phyloP scores from a whole-genome alignment of 1,284 basidiomycete genomes.

The Cutaneotrichosporon cavernicola region DNA sequence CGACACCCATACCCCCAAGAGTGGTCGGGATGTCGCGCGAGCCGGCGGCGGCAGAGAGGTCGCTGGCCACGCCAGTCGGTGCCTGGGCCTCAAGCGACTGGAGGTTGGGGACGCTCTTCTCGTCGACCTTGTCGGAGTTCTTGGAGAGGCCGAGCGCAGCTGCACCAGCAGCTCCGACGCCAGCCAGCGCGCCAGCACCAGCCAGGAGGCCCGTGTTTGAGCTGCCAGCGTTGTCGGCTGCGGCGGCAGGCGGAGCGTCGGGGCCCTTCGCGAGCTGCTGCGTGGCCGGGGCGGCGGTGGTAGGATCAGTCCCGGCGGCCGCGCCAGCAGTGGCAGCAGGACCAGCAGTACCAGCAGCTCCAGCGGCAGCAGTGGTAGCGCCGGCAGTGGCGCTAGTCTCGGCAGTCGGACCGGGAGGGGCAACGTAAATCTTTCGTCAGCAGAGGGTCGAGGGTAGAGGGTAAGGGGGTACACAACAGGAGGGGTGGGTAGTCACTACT shows the following conservation, averaged over 20 bases:
- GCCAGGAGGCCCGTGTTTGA: background rate
- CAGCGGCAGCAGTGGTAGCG: background rate
- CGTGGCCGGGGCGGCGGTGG: too few relatives aligned
- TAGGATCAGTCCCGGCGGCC: background rate
- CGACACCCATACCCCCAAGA: too few relatives aligned
- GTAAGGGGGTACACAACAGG: too few relatives aligned
- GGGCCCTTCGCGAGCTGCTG: conserved; percentile 2
- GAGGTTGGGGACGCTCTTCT: too few relatives aligned
- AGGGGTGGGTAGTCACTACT: conserved; percentile 2
- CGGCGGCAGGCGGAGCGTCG: background rate
- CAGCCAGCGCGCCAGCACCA: background rate
- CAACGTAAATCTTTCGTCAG: conserved; percentile 38
- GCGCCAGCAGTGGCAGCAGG: background rate
- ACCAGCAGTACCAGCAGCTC: conserved; percentile 11
- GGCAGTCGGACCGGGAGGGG: conserved; percentile 30
- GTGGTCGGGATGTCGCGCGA: too few relatives aligned
- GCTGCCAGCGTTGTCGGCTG: too few relatives aligned
- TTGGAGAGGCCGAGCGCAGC: background rate
- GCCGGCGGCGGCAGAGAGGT: too few relatives aligned
- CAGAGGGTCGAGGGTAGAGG: background rate
- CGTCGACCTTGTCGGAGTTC: background rate
- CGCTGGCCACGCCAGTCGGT: too few relatives aligned
- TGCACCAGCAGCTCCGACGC: background rate
- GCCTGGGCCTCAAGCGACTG: too few relatives aligned
- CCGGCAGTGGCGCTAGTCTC: background rate